Percentiles rank a stretch among this genome's conserved stretches.
phyloP scores from a whole-genome alignment of 2,329 filamentous ascomycete species.

The Hypoxylon sp. region DNA sequence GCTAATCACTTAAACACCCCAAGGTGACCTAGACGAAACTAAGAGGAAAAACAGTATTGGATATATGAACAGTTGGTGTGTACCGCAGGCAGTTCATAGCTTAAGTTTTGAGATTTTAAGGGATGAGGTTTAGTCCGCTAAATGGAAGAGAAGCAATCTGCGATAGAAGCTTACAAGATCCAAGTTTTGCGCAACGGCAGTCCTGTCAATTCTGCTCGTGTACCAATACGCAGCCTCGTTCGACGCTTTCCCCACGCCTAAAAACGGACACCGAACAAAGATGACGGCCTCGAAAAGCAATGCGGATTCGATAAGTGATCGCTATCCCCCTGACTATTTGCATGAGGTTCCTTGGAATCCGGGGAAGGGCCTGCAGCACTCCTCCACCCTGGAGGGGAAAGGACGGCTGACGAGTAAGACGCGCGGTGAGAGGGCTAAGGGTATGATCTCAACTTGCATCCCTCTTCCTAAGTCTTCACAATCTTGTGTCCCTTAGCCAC shows the following conservation, averaged over 20 bases:
- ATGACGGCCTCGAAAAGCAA: slow-evolving; percentile 7
- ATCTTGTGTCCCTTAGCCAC: background rate
- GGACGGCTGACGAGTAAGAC: slow-evolving; percentile 11
- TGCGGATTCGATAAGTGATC: slow-evolving; percentile 1
- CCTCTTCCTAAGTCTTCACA: slow-evolving; percentile 9
- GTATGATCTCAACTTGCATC: background rate
- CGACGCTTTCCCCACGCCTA: background rate
- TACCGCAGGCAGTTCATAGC: background rate
- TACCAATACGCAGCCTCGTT: background rate
- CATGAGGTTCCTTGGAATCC: slow-evolving; percentile 32
- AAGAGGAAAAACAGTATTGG: background rate
- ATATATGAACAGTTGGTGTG: background rate
- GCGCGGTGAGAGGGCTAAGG: slow-evolving; percentile 7
- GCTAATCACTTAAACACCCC: background rate
- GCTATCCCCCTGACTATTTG: slow-evolving; percentile 23
- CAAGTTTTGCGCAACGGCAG: background rate
- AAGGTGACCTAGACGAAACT: background rate
- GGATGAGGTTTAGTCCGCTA: background rate
- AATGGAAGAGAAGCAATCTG: background rate
- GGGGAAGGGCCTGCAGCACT: slow-evolving; percentile 30
- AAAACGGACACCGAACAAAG: slow-evolving; percentile 27
- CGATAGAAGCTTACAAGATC: background rate
- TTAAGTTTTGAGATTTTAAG: background rate
- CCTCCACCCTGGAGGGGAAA: slow-evolving; percentile 10
- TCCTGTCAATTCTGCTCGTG: background rate